Conservation (phyloP, 1,284 basidiomycete genomes). For the Cutaneotrichosporon cyanovorans region DNA sequence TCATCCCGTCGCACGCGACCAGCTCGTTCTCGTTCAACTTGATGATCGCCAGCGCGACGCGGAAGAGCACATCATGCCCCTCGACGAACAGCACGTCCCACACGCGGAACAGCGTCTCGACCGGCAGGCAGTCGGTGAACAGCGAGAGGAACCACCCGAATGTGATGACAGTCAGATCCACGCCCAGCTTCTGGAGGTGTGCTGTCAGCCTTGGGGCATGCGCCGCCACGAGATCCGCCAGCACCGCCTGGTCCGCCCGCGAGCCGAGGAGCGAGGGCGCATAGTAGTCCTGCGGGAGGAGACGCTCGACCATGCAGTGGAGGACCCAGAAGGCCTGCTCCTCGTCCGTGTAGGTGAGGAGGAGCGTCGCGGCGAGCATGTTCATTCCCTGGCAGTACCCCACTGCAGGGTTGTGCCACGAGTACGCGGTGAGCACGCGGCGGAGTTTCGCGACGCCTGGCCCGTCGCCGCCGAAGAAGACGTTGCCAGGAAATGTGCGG, state of each 20-base stretch:
- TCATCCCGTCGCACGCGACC: slow-evolving; percentile 69
- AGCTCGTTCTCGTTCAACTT: slow-evolving; percentile 76
- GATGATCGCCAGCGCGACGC: slow-evolving; percentile 78
- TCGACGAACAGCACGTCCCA: slow-evolving; percentile 97
- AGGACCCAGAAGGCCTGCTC: slow-evolving; percentile 98
- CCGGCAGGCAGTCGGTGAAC: slow-evolving; percentile 92
- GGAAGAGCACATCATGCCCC: slow-evolving; percentile 85
- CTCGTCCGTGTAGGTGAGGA: slow-evolving; percentile 69
- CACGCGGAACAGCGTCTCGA: slow-evolving; percentile 83
- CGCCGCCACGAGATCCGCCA: slow-evolving; percentile 77
- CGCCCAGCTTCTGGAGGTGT: slow-evolving; percentile 70
- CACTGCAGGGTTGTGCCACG: slow-evolving; percentile 74
- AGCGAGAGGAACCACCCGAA: slow-evolving; percentile 97
- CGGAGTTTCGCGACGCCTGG: slow-evolving; percentile 80
- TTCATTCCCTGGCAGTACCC: slow-evolving; percentile 95
- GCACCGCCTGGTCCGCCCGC: slow-evolving; percentile 84
- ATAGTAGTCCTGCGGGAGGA: slow-evolving; percentile 76
- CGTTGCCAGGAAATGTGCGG: slow-evolving; percentile 87
- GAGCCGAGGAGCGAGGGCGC: slow-evolving; percentile 76
- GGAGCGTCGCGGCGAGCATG: slow-evolving; percentile 75
- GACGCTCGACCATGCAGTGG: slow-evolving; percentile 74
- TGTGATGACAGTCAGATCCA: slow-evolving; percentile 88
- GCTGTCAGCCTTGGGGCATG: slow-evolving; percentile 64
- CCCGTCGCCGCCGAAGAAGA: slow-evolving; percentile 86
- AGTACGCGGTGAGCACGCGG: slow-evolving; percentile 81